phyloP scores from a whole-genome alignment of 169 alveolate genomes.

The Eimeria necatrix region DNA sequence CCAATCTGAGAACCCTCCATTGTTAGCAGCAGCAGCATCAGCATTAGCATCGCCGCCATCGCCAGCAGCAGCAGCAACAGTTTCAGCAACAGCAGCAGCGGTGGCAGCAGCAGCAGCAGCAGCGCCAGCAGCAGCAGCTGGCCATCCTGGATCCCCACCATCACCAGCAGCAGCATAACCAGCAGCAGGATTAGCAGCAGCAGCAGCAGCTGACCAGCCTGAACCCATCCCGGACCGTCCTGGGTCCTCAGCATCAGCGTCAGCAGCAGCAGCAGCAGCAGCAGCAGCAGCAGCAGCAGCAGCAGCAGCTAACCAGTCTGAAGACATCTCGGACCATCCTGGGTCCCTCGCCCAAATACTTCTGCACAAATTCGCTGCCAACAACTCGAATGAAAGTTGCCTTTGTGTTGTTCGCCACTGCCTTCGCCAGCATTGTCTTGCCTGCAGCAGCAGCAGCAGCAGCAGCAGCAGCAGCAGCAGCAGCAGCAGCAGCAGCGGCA shows the following conservation, averaged over 20 bases:
- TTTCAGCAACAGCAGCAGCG: too few species aligned
- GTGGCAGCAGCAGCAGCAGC: not conserved
- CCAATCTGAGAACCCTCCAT: not conserved
- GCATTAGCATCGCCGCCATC: too few species aligned
- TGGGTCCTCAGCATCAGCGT: not conserved
- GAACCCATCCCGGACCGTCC: not conserved
- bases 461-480: slow-evolving; percentile 47
- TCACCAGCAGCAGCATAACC: not conserved
- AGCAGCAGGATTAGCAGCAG: slow-evolving; percentile 2
- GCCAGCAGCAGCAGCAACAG: too few species aligned
- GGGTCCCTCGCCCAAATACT: slow-evolving; percentile 99
- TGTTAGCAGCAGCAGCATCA: not conserved
- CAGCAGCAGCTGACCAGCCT: slow-evolving; percentile 18
- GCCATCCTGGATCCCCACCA: not conserved
- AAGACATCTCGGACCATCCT: slow-evolving; percentile 99
- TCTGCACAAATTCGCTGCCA: slow-evolving; percentile 99
- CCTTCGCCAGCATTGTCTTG: slow-evolving; percentile 88
- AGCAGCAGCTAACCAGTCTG: slow-evolving; percentile 88
- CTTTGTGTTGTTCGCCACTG: slow-evolving; percentile 99
- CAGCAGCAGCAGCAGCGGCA: slow-evolving; percentile 33
- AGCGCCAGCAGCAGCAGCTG: not conserved
- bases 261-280: not conserved
- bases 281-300: not conserved
- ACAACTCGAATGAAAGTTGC: slow-evolving; percentile 97
- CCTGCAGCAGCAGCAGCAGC: slow-evolving; percentile 19